Evolutionary conservation across 345 rosid genomes (phyloP).

Genomic region (Hypericum perforatum): DNA sequence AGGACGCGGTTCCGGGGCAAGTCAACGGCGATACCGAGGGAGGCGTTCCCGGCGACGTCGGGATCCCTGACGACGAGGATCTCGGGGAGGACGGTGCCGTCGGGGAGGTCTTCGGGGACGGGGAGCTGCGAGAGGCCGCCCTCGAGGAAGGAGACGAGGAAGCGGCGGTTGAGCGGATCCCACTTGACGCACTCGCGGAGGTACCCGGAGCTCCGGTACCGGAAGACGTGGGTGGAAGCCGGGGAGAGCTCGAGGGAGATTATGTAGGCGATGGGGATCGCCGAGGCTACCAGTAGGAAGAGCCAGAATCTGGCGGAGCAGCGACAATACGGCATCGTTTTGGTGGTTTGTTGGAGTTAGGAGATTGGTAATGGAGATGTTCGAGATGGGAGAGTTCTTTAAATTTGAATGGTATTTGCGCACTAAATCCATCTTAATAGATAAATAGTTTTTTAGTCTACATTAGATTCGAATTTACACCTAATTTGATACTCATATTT

Average conservation of each 20-base stretch:
- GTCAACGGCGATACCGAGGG: slow-evolving; percentile 61
- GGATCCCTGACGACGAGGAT: too few species aligned
- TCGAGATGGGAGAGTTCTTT: too few species aligned
- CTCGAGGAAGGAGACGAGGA: slow-evolving; percentile 7
- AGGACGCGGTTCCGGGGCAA: slow-evolving; percentile 58
- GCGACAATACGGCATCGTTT: slow-evolving; percentile 15
- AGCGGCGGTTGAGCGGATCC: slow-evolving; percentile 45
- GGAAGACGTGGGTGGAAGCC: slow-evolving; percentile 57
- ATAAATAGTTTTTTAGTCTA: too few species aligned
- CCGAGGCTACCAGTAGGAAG: slow-evolving; percentile 45
- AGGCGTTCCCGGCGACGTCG: slow-evolving; percentile 31
- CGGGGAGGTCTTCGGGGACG: too few species aligned
- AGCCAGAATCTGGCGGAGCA: slow-evolving; percentile 35
- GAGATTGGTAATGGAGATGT: too few species aligned
- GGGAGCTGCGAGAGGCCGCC: too few species aligned
- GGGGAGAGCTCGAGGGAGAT: slow-evolving; percentile 43
- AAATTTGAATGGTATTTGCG: too few species aligned
- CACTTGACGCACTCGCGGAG: slow-evolving; percentile 88
- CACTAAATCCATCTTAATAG: too few species aligned
- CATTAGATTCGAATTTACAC: too few species aligned
- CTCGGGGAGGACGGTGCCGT: too few species aligned
- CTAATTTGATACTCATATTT: too few species aligned
- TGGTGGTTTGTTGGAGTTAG: too few species aligned
- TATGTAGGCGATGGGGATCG: slow-evolving; percentile 58
- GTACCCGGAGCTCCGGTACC: slow-evolving; percentile 61